phyloP scores from a whole-genome alignment of 371 early-diverging fungal species.

The Mucor circinelloides region DNA sequence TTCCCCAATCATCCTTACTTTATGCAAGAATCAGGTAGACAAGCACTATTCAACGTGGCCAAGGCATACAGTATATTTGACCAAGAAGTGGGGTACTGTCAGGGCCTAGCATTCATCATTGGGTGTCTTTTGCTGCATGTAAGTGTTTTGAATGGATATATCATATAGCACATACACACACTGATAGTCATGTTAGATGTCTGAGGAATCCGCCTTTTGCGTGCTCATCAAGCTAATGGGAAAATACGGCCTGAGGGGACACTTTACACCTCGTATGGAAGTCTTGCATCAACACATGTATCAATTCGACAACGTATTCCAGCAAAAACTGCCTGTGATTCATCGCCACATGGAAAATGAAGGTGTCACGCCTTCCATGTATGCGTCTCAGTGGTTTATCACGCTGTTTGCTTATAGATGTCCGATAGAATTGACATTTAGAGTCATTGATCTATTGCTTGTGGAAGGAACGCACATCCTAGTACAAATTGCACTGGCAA shows the following conservation, averaged over 20 bases:
- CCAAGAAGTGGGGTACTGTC: slow-evolving; percentile 93
- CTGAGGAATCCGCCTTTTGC: slow-evolving; percentile 85
- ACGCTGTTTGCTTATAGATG: slow-evolving; percentile 84
- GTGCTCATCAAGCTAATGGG: slow-evolving; percentile 76
- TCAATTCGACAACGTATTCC: slow-evolving; percentile 85
- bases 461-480: slow-evolving; percentile 89
- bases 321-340: slow-evolving; percentile 72
- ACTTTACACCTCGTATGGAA: slow-evolving; percentile 83
- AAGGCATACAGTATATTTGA: slow-evolving; percentile 94
- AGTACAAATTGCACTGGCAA: slow-evolving; percentile 83
- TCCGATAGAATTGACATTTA: slow-evolving; percentile 80
- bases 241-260: slow-evolving; percentile 80
- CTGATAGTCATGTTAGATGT: slow-evolving; percentile 57
- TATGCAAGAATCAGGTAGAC: slow-evolving; percentile 81
- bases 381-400: slow-evolving; percentile 84
- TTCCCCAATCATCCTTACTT: slow-evolving; percentile 84
- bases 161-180: neutral
- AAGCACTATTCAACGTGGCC: slow-evolving; percentile 77
- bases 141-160: slow-evolving; percentile 18
- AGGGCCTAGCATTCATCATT: slow-evolving; percentile 91
- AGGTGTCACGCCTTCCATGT: slow-evolving; percentile 79
- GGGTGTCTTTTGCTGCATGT: slow-evolving; percentile 87
- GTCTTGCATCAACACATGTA: slow-evolving; percentile 80
- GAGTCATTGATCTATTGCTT: slow-evolving; percentile 89
- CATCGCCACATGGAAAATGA: slow-evolving; percentile 72